Conservation (phyloP, 2,329 filamentous ascomycete species). For the Hymenoscyphus salicellus region DNA sequence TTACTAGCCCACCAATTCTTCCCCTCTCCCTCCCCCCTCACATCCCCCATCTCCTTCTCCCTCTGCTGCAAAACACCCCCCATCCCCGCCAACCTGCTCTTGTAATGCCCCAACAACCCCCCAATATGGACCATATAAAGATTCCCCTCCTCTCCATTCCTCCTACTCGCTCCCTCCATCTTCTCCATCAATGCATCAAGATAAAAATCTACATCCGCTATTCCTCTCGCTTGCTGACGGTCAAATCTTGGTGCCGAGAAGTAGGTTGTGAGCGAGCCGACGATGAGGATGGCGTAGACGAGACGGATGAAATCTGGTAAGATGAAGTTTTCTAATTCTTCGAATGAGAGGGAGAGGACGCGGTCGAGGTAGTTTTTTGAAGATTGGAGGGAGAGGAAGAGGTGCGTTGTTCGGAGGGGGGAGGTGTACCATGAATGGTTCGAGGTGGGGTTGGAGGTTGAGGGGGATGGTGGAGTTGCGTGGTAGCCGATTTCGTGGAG, state of each 20-base stretch:
- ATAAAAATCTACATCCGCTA: conserved; percentile 23
- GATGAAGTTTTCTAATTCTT: conserved; percentile 8
- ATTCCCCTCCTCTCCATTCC: background rate
- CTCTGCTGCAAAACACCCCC: background rate
- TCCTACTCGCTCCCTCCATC: background rate
- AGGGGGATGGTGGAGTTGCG: conserved; percentile 11
- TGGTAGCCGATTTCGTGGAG: conserved; percentile 32
- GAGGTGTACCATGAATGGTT: conserved; percentile 24
- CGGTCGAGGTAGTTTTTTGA: conserved; percentile 25
- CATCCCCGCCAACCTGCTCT: conserved; percentile 14
- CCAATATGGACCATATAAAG: conserved; percentile 15
- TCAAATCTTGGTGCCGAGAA: conserved; percentile 17
- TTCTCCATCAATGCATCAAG: conserved; percentile 19
- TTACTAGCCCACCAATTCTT: background rate
- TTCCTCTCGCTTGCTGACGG: conserved; percentile 6
- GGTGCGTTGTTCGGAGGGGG: conserved; percentile 18
- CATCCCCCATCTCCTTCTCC: background rate
- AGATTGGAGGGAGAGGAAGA: conserved; percentile 21
- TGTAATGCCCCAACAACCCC: conserved; percentile 16
- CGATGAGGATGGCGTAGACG: conserved; percentile 24
- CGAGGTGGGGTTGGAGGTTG: background rate
- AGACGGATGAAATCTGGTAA: conserved; percentile 19
- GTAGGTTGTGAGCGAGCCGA: conserved; percentile 20
- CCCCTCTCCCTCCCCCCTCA: background rate
- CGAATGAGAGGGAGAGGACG: conserved; percentile 13